These are phyloP conservation scores for Lentinula sp. DNA, from an alignment of 768 basidiomycete genomes.

Conservation along the genomic window DNA sequence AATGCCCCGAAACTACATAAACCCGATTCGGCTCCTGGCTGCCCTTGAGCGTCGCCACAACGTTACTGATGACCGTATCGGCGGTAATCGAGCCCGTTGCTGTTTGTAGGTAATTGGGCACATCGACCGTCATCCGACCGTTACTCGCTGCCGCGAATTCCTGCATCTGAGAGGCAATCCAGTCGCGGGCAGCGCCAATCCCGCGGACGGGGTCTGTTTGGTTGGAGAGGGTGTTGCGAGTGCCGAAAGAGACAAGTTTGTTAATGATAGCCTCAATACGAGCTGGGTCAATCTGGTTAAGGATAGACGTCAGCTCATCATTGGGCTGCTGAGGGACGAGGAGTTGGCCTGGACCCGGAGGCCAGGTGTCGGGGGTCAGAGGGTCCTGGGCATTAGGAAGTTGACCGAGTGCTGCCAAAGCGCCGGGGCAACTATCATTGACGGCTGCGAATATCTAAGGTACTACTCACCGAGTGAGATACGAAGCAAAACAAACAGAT, in stretches of 20 bases:
- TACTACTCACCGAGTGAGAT: background rate
- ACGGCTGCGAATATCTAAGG: too few relatives aligned
- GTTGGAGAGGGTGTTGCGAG: slow-evolving; percentile 44
- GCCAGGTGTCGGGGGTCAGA: slow-evolving; percentile 26
- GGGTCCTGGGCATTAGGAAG: background rate
- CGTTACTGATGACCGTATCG: slow-evolving; percentile 42
- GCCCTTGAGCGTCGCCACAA: slow-evolving; percentile 44
- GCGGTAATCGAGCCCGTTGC: slow-evolving; percentile 28
- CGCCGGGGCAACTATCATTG: background rate
- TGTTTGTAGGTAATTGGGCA: slow-evolving; percentile 39
- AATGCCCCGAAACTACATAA: slow-evolving; percentile 50
- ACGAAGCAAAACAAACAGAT: background rate
- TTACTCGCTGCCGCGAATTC: slow-evolving; percentile 29
- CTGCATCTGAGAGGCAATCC: slow-evolving; percentile 44
- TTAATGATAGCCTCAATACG: slow-evolving; percentile 41
- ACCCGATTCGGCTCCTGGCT: slow-evolving; percentile 41
- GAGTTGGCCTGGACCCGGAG: slow-evolving; percentile 37
- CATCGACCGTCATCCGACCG: slow-evolving; percentile 36
- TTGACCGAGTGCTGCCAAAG: slow-evolving; percentile 2
- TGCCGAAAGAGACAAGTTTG: slow-evolving; percentile 51
- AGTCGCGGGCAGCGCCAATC: slow-evolving; percentile 50
- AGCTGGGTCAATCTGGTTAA: slow-evolving; percentile 37
- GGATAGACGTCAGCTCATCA: slow-evolving; percentile 36
- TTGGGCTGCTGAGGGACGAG: slow-evolving; percentile 37
- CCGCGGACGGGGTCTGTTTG: slow-evolving; percentile 48